Conservation (phyloP, 2,329 filamentous ascomycete species). For the Pestalotiopsis sp. region DNA sequence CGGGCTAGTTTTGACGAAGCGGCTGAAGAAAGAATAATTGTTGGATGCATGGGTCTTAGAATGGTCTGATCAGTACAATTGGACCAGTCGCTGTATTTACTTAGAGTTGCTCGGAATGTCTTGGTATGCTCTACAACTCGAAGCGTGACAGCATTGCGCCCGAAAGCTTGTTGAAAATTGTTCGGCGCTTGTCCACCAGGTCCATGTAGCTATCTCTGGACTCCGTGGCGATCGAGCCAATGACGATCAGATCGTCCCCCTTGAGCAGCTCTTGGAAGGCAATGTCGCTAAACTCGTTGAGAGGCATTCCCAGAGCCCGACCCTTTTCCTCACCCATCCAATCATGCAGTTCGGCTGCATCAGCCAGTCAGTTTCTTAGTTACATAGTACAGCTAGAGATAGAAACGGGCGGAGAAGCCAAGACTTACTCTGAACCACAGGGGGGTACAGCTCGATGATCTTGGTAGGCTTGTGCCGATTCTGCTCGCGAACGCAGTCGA, state of each 20-base stretch:
- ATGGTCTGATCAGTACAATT: too few species aligned
- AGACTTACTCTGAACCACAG: conserved; percentile 35
- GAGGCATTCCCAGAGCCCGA: conserved; percentile 35
- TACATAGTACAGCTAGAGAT: conserved; percentile 31
- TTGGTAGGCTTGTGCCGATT: conserved; percentile 30
- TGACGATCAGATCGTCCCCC: conserved; percentile 40
- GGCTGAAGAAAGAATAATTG: too few species aligned
- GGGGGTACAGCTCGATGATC: conserved; percentile 46
- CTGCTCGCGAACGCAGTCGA: conserved; percentile 38
- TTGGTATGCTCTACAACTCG: neutral
- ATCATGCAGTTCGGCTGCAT: conserved; percentile 24
- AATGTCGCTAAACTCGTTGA: conserved; percentile 44
- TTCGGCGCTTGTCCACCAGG: conserved; percentile 14
- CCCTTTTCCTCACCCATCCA: conserved; percentile 21
- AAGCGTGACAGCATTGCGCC: conserved; percentile 11
- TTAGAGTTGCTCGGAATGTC: too few species aligned
- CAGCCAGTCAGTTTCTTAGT: conserved; percentile 26
- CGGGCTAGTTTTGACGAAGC: too few species aligned
- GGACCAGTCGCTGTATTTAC: too few species aligned
- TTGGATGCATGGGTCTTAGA: too few species aligned
- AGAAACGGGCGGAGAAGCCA: conserved; percentile 32
- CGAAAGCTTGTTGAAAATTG: conserved; percentile 15
- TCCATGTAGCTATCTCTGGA: conserved; percentile 15
- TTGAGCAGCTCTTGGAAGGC: conserved; percentile 44
- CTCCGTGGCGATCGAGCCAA: conserved; percentile 21